A percentile compares a stretch with the other conserved stretches of the same genome.
Evolutionary conservation across 306 rosid species (phyloP).

Genomic region (Vicia sativa): DNA sequence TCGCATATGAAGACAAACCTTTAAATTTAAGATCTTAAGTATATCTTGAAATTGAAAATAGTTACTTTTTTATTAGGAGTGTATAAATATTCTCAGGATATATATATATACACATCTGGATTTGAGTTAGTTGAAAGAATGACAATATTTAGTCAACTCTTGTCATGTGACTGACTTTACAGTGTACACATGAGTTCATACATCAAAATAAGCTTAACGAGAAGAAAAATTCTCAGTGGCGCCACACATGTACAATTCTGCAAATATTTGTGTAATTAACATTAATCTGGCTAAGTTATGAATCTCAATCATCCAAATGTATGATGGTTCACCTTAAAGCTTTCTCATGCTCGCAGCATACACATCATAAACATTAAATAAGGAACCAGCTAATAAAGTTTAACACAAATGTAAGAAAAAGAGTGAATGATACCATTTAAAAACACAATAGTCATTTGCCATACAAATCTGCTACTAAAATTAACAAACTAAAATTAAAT

Average conservation of each 20-base stretch:
- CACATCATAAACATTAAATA: not conserved
- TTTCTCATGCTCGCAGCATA: not conserved
- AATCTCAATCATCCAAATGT: not conserved
- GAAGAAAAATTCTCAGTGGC: too few species aligned
- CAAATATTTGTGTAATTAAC: not conserved
- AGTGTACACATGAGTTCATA: too few species aligned
- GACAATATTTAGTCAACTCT: not conserved
- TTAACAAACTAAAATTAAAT: constrained; percentile 10
- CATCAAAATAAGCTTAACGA: too few species aligned
- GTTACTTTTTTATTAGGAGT: not conserved
- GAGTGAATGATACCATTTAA: not conserved
- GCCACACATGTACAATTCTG: not conserved
- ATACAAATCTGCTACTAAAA: constrained; percentile 6
- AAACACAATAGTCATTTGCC: constrained; percentile 11
- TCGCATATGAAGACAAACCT: too few species aligned
- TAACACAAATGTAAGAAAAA: constrained; percentile 15
- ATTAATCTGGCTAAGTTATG: not conserved
- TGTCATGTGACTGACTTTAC: not conserved
- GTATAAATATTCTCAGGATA: not conserved
- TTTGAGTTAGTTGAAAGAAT: not conserved
- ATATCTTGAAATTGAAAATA: not conserved
- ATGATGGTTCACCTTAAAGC: not conserved
- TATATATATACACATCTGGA: too few species aligned
- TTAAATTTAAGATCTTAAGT: too few species aligned
- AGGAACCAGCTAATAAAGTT: not conserved